Conservation (phyloP, 2,329 filamentous ascomycete genomes). For the Ceratocystis cubensis region DNA sequence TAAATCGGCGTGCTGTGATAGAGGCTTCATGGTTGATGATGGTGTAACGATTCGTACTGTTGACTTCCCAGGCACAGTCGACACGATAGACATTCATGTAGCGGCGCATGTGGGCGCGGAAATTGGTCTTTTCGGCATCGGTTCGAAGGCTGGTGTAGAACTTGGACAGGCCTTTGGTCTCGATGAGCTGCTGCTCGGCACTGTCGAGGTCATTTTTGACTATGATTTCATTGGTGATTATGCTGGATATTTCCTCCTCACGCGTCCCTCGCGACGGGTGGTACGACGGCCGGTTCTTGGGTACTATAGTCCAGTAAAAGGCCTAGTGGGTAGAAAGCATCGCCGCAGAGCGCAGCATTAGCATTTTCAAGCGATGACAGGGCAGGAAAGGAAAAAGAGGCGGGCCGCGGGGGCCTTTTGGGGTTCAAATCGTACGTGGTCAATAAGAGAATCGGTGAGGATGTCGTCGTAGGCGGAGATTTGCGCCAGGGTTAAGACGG, state of each 20-base stretch:
- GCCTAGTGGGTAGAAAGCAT: constrained; percentile 41
- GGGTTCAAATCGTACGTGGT: constrained; percentile 56
- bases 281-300: constrained; percentile 84
- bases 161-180: constrained; percentile 59
- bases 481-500: constrained; percentile 72
- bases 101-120: constrained; percentile 69
- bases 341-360: constrained; percentile 15
- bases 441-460: constrained; percentile 84
- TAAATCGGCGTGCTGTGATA: constrained; percentile 65
- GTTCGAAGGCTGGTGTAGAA: constrained; percentile 57
- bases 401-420: not conserved
- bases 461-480: constrained; percentile 91
- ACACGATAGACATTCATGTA: constrained; percentile 89
- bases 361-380: constrained; percentile 22
- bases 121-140: constrained; percentile 73
- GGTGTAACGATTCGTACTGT: constrained; percentile 85
- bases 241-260: constrained; percentile 47
- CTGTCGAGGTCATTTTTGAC: constrained; percentile 57
- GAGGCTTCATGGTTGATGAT: constrained; percentile 82
- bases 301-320: constrained; percentile 92
- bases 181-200: constrained; percentile 61
- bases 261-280: constrained; percentile 69
- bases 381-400: constrained; percentile 7
- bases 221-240: constrained; percentile 55
- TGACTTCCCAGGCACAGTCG: constrained; percentile 88